Percentiles rank a stretch among this genome's conserved stretches.
phyloP scores from a whole-genome alignment of 306 rosid species.

The Trifolium pratense region DNA sequence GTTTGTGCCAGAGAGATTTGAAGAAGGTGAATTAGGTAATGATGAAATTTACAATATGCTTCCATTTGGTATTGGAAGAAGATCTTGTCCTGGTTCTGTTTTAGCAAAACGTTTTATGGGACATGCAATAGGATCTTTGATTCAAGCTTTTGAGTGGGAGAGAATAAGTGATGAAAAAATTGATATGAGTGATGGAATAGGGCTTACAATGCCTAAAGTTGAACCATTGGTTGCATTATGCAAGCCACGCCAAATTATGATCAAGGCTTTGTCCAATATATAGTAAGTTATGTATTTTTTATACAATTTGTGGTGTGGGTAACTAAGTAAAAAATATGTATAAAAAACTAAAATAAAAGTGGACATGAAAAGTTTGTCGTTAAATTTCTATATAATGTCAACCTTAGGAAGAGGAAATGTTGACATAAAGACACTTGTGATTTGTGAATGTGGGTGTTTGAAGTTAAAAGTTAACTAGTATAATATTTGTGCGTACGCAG shows the following conservation, averaged over 20 bases:
- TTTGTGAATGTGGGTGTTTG: no score
- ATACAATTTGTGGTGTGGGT: background rate
- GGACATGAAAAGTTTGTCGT: background rate
- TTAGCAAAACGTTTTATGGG: conserved; percentile 43
- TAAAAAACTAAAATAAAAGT: background rate
- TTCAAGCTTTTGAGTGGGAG: conserved; percentile 51
- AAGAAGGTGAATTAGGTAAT: background rate
- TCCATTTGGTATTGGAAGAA: conserved; percentile 60
- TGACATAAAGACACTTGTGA: background rate
- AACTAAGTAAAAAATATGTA: background rate
- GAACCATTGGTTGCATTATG: conserved; percentile 46
- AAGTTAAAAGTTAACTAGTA: no score
- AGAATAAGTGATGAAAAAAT: conserved; percentile 24
- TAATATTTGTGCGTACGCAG: no score
- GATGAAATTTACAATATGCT: conserved; percentile 32
- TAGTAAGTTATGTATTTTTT: background rate
- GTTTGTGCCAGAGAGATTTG: conserved; percentile 56
- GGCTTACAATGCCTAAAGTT: conserved; percentile 38
- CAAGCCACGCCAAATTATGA: conserved; percentile 40
- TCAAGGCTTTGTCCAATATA: background rate
- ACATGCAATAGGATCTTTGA: conserved; percentile 35
- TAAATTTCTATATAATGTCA: background rate
- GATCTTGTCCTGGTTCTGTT: conserved; percentile 54
- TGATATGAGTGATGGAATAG: conserved; percentile 43
- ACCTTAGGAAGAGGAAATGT: background rate